Evolutionary conservation across 2,329 filamentous ascomycete species (phyloP).

Genomic region (Calonectria pteridis): DNA sequence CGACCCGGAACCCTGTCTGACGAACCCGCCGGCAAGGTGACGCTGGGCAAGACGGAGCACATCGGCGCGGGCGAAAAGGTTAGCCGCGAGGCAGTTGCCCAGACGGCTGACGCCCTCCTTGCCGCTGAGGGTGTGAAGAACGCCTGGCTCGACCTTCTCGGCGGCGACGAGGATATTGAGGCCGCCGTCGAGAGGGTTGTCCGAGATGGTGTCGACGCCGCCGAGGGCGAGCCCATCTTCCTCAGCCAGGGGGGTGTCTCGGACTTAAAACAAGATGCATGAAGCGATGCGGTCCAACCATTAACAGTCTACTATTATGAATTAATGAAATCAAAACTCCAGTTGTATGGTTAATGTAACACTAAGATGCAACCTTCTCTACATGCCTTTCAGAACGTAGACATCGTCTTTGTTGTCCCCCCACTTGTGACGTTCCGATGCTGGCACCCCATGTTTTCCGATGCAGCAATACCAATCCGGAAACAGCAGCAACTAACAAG

Average conservation of each 20-base stretch:
- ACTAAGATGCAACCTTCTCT: background rate
- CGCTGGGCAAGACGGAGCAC: slow-evolving; percentile 59
- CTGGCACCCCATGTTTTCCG: background rate
- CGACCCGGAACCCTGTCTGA: slow-evolving; percentile 65
- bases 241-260: slow-evolving; percentile 26
- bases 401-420: background rate
- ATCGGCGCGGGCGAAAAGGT: slow-evolving; percentile 51
- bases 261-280: background rate
- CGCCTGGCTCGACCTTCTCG: slow-evolving; percentile 67
- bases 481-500: background rate
- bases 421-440: background rate
- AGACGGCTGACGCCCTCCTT: slow-evolving; percentile 67
- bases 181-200: slow-evolving; percentile 63
- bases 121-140: slow-evolving; percentile 61
- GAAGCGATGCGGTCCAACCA: background rate
- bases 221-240: slow-evolving; percentile 64
- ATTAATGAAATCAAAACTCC: slow-evolving; percentile 2
- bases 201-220: slow-evolving; percentile 62
- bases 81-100: slow-evolving; percentile 71
- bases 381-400: background rate
- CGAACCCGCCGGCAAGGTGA: slow-evolving; percentile 61
- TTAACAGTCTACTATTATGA: background rate
- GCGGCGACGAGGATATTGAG: slow-evolving; percentile 63
- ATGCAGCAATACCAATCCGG: background rate
- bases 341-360: background rate